Evolutionary conservation across 1,284 basidiomycete species (phyloP).

Genomic region (Apiotrichum laibachii): DNA sequence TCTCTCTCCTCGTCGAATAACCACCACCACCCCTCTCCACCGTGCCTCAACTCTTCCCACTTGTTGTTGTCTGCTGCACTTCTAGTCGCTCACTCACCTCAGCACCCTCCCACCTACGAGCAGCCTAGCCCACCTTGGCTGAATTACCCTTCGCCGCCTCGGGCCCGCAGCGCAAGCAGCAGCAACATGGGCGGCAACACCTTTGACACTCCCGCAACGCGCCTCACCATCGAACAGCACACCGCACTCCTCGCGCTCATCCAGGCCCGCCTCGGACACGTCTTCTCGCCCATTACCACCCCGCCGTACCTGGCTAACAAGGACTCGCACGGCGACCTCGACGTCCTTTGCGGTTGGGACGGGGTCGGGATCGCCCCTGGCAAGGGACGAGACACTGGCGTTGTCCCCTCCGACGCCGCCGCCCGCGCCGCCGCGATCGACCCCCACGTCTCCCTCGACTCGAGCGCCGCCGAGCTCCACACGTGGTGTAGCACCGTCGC

Average conservation of each 20-base stretch:
- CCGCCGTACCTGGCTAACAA: slow-evolving; percentile 22
- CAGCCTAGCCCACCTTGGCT: not conserved
- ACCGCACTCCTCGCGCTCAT: slow-evolving; percentile 10
- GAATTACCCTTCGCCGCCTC: not conserved
- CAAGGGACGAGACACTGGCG: slow-evolving; percentile 7
- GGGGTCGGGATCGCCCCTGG: slow-evolving; percentile 10
- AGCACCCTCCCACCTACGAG: not conserved
- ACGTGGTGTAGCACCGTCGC: slow-evolving; percentile 17
- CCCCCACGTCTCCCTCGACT: not conserved
- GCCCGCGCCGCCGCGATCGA: not conserved
- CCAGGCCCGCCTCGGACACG: slow-evolving; percentile 3
- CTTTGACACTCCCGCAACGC: slow-evolving; percentile 24
- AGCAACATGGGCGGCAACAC: slow-evolving; percentile 40
- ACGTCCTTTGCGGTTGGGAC: slow-evolving; percentile 30
- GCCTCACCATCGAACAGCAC: slow-evolving; percentile 27
- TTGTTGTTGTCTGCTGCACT: no score
- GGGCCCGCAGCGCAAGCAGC: no score
- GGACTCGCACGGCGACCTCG: slow-evolving; percentile 39
- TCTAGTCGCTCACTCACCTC: not conserved
- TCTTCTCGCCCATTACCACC: slow-evolving; percentile 11
- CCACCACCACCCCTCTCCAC: not conserved
- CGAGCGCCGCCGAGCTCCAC: not conserved
- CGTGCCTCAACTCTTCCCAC: not conserved
- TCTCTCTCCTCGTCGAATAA: not conserved
- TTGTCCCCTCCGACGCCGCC: no score